phyloP scores from a whole-genome alignment of 2,329 filamentous ascomycete species.

The Tolypocladium amazonense region DNA sequence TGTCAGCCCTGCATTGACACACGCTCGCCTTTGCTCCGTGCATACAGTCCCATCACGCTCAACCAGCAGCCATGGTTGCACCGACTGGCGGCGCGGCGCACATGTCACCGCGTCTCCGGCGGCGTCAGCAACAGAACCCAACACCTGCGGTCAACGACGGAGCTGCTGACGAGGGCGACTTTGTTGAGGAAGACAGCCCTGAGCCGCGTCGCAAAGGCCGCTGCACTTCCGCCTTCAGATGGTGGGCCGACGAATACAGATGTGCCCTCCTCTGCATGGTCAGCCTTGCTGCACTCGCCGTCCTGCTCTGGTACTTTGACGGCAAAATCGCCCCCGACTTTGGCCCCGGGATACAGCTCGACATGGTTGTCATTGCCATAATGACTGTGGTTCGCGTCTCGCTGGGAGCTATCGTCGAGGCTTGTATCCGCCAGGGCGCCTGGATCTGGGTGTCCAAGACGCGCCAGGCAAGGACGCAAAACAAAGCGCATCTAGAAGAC shows the following conservation, averaged over 20 bases:
- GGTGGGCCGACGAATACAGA: constrained; percentile 26
- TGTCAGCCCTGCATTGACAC: not conserved
- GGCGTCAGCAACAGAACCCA: not conserved
- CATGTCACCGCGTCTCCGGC: not conserved
- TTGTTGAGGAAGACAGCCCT: not conserved
- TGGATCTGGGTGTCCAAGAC: constrained; percentile 28
- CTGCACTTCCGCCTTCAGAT: constrained; percentile 16
- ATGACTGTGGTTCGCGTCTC: constrained; percentile 25
- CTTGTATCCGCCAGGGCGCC: constrained; percentile 24
- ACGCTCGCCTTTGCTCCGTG: not conserved
- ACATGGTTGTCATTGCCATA: constrained; percentile 25
- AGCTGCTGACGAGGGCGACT: not conserved
- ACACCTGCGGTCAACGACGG: not conserved
- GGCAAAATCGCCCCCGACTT: constrained; percentile 18
- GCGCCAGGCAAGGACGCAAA: constrained; percentile 17
- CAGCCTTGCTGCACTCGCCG: constrained; percentile 14
- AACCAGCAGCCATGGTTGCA: not conserved
- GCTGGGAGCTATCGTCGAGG: constrained; percentile 23
- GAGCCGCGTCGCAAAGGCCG: not conserved
- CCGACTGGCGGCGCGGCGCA: not conserved
- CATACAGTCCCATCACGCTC: not conserved
- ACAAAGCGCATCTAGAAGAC: constrained; percentile 22
- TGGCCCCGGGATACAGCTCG: constrained; percentile 16
- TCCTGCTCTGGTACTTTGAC: constrained; percentile 19
- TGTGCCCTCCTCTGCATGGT: constrained; percentile 18